A percentile compares a stretch with the other conserved stretches of the same genome.
phyloP scores from a whole-genome alignment of 805 yeast genomes.

The Kodamaea jinghongensis region DNA sequence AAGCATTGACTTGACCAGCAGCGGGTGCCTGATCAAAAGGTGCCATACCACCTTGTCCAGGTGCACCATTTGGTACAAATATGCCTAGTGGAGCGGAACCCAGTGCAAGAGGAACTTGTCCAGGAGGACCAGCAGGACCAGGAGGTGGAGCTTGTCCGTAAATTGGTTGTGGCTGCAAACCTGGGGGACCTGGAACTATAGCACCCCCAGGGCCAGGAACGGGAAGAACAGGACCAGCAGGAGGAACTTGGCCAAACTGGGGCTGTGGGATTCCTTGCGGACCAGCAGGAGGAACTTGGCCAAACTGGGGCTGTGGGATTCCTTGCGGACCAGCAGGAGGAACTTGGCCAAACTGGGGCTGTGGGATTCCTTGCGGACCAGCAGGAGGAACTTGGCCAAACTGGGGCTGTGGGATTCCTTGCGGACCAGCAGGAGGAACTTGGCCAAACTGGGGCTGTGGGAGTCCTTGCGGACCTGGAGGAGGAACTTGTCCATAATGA shows the following conservation, averaged over 20 bases:
- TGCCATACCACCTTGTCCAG: not conserved
- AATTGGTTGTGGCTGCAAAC: not conserved
- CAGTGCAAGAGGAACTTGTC: conserved; percentile 5
- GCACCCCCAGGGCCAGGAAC: too few relatives aligned
- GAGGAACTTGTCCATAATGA: not conserved
- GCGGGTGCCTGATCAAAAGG: too few relatives aligned
- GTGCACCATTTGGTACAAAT: not conserved
- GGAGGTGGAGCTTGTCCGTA: conserved; percentile 5
- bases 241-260: not conserved
- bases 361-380: conserved; percentile 1
- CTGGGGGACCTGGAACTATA: too few relatives aligned
- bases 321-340: not conserved
- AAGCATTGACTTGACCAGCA: not conserved
- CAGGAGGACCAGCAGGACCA: conserved; percentile 6
- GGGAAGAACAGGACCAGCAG: too few relatives aligned
- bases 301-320: conserved; percentile 2
- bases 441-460: too few relatives aligned
- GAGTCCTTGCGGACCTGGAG: not conserved
- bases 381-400: not conserved
- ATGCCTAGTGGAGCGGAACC: conserved; percentile 5
- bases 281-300: not conserved
- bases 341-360: not conserved
- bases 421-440: not conserved
- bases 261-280: not conserved
- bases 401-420: not conserved